phyloP scores from a whole-genome alignment of 805 yeast species.

The Crinitomyces ghanaensis region DNA sequence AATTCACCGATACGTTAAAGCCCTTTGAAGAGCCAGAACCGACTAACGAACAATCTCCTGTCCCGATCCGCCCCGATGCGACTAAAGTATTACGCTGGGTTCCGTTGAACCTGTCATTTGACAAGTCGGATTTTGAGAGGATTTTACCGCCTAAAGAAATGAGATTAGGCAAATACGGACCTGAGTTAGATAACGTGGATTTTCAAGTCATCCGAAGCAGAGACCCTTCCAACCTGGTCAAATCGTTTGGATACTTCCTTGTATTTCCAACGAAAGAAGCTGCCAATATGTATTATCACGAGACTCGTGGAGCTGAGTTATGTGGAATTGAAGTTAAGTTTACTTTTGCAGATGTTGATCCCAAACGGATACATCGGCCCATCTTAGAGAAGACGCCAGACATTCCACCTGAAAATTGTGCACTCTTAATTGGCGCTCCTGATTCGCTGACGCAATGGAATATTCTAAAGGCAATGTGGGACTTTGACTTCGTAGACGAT shows the following conservation, averaged over 20 bases:
- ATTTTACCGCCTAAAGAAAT: slow-evolving; percentile 19
- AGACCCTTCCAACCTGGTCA: slow-evolving; percentile 33
- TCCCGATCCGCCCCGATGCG: slow-evolving; percentile 6
- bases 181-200: slow-evolving; percentile 11
- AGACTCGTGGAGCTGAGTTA: slow-evolving; percentile 36
- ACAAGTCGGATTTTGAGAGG: slow-evolving; percentile 24
- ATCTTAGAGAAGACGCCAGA: slow-evolving; percentile 14
- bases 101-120: slow-evolving; percentile 21
- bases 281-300: slow-evolving; percentile 43
- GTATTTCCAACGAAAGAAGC: slow-evolving; percentile 36
- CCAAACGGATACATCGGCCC: slow-evolving; percentile 15
- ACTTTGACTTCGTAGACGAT: slow-evolving; percentile 24
- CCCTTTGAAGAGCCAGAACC: background rate
- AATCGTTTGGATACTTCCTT: slow-evolving; percentile 42
- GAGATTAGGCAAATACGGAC: slow-evolving; percentile 11
- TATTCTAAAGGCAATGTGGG: slow-evolving; percentile 23
- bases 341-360: slow-evolving; percentile 31
- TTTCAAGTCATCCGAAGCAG: slow-evolving; percentile 38
- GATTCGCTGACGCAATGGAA: slow-evolving; percentile 12
- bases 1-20: background rate
- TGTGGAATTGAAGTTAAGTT: slow-evolving; percentile 40
- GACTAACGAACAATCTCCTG: background rate
- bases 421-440: slow-evolving; percentile 24
- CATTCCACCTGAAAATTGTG: slow-evolving; percentile 18
- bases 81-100: slow-evolving; percentile 26